These are phyloP conservation scores for Soucietia sequanensis DNA, from an alignment of 805 yeast genomes.

Conservation along the genomic window DNA sequence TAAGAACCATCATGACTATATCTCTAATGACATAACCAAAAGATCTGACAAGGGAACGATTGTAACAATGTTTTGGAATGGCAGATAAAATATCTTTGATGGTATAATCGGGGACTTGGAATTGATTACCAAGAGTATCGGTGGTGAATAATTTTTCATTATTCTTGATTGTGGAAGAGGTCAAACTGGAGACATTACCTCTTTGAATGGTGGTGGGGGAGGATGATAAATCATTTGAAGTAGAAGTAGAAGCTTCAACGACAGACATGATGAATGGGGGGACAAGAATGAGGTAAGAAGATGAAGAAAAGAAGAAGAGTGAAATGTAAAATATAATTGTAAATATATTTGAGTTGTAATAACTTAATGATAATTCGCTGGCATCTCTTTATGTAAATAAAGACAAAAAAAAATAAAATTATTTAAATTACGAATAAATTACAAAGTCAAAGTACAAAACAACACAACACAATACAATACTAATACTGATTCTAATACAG, in stretches of 20 bases:
- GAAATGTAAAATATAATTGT: not conserved
- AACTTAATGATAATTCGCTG: too few relatives aligned
- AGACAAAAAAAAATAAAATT: too few relatives aligned
- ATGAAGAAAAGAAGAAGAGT: conserved; percentile 4
- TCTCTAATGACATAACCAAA: conserved; percentile 55
- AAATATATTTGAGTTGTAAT: too few relatives aligned
- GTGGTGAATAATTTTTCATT: conserved; percentile 32
- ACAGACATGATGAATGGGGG: conserved; percentile 2
- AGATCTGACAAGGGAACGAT: conserved; percentile 50
- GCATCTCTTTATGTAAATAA: too few relatives aligned
- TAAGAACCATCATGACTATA: conserved; percentile 40
- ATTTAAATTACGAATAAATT: too few relatives aligned
- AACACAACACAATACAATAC: too few relatives aligned
- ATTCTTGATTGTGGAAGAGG: conserved; percentile 2
- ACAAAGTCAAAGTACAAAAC: too few relatives aligned
- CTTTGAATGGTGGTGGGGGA: conserved; percentile 3
- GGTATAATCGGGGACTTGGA: conserved; percentile 61
- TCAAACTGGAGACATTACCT: conserved; percentile 12
- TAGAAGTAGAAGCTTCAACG: conserved; percentile 5
- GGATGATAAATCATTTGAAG: conserved; percentile 1
- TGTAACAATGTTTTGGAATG: conserved; percentile 61
- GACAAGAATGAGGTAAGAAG: not conserved
- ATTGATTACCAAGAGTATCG: conserved; percentile 53
- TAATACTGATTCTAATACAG: too few relatives aligned
- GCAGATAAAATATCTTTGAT: conserved; percentile 56